A percentile compares a stretch with the other conserved stretches of the same genome.
phyloP scores from a whole-genome alignment of 2,329 filamentous ascomycete species.

The Davidsoniella neocaledoniae region DNA sequence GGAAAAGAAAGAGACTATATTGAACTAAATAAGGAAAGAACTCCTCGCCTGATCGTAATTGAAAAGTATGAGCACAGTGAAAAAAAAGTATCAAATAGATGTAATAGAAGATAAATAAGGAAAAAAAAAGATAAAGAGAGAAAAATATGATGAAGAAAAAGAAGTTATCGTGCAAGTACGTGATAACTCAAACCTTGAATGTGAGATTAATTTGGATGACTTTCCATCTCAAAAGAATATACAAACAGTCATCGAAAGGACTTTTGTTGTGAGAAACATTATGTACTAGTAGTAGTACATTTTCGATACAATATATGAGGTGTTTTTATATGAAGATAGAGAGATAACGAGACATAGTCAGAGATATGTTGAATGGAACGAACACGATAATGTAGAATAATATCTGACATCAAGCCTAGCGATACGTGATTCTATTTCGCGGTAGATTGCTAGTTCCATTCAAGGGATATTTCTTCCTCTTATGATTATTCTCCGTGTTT shows the following conservation, averaged over 20 bases:
- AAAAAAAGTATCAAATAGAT: not conserved
- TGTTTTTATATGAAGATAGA: no score
- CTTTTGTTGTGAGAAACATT: no score
- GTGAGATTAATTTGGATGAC: no score
- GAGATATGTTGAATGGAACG: not conserved
- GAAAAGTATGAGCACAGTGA: not conserved
- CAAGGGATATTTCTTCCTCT: no score
- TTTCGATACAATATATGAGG: no score
- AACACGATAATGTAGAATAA: not conserved
- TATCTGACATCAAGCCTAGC: not conserved
- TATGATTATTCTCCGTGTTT: not conserved
- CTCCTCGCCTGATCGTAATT: no score
- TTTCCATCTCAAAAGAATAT: no score
- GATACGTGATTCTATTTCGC: no score
- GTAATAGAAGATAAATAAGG: not conserved
- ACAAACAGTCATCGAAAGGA: no score
- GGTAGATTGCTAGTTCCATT: no score
- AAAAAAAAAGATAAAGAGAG: not conserved
- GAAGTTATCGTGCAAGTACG: not conserved
- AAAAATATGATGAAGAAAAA: not conserved
- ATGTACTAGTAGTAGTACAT: no score
- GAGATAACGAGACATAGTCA: not conserved
- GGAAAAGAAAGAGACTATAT: not conserved
- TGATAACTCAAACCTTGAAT: no score
- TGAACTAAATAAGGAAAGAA: not conserved